phyloP scores from a whole-genome alignment of 2,329 filamentous ascomycete species.

The Aspergillus vadensis region DNA sequence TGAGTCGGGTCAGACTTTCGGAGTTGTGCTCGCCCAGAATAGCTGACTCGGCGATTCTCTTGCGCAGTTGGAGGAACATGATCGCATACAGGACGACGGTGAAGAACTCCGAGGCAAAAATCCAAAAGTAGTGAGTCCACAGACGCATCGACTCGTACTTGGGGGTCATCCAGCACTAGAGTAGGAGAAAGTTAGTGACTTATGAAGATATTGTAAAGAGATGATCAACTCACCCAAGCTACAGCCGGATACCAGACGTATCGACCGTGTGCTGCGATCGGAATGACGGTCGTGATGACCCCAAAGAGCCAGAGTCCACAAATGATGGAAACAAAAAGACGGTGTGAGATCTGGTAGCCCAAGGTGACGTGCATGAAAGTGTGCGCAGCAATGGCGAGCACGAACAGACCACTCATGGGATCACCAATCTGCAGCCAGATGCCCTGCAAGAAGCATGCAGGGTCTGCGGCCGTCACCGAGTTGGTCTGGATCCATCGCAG shows the following conservation, averaged over 20 bases:
- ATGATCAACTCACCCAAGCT: not conserved
- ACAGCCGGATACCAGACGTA: conserved; percentile 8
- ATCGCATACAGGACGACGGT: conserved; percentile 6
- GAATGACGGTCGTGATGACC: conserved; percentile 4
- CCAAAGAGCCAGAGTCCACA: conserved; percentile 2
- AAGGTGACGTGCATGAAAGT: conserved; percentile 5
- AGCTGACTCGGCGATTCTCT: conserved; percentile 3
- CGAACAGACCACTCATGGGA: conserved; percentile 8
- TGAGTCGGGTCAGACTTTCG: conserved; percentile 6
- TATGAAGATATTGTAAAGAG: too few species aligned
- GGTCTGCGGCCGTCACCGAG: not conserved
- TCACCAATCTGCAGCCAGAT: conserved; percentile 7
- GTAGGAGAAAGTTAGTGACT: not conserved
- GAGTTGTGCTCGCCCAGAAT: conserved; percentile 8
- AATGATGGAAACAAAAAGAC: not conserved
- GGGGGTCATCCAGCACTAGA: conserved; percentile 7
- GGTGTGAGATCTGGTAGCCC: conserved; percentile 2
- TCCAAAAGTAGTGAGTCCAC: conserved; percentile 9
- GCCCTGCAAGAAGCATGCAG: conserved; percentile 5
- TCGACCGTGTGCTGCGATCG: conserved; percentile 4
- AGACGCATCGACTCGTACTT: conserved; percentile 8
- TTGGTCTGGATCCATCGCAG: conserved; percentile 7
- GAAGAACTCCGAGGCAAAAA: conserved; percentile 8
- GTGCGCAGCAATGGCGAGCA: conserved; percentile 1
- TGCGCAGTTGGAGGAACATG: conserved; percentile 4